phyloP scores from a whole-genome alignment of 1,284 basidiomycete genomes.

The Naganishia sp. region DNA sequence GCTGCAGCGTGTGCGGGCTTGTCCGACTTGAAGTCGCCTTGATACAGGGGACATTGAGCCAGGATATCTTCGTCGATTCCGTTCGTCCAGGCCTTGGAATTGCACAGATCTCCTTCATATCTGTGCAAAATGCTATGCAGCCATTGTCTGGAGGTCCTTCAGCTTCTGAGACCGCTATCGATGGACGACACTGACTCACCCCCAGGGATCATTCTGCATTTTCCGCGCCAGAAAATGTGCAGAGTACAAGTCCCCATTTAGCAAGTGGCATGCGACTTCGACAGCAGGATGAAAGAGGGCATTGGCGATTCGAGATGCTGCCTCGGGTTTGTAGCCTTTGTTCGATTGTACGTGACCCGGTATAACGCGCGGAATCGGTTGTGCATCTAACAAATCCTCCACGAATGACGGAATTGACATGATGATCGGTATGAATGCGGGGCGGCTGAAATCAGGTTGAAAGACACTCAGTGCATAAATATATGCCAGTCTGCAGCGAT shows the following conservation, averaged over 20 bases:
- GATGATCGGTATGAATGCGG: not conserved
- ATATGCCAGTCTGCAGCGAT: too few species aligned
- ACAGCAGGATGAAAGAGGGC: conserved; percentile 30
- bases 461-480: too few species aligned
- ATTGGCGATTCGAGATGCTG: conserved; percentile 30
- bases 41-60: conserved; percentile 26
- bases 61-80: conserved; percentile 28
- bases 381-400: not conserved
- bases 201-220: conserved; percentile 41
- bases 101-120: conserved; percentile 30
- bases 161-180: not conserved
- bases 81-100: conserved; percentile 30
- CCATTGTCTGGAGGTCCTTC: conserved; percentile 19
- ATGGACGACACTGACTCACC: conserved; percentile 16
- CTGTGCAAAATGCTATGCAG: conserved; percentile 30
- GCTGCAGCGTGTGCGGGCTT: conserved; percentile 24
- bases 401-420: conserved; percentile 23
- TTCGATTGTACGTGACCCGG: conserved; percentile 30
- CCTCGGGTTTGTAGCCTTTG: conserved; percentile 26
- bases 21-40: conserved; percentile 8
- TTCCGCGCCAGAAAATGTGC: conserved; percentile 39
- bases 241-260: conserved; percentile 41
- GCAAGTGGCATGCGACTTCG: conserved; percentile 33
- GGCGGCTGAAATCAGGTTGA: not conserved
- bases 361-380: conserved; percentile 25